phyloP scores from a whole-genome alignment of 441 rosid species.

The Adansonia madagascariensis region DNA sequence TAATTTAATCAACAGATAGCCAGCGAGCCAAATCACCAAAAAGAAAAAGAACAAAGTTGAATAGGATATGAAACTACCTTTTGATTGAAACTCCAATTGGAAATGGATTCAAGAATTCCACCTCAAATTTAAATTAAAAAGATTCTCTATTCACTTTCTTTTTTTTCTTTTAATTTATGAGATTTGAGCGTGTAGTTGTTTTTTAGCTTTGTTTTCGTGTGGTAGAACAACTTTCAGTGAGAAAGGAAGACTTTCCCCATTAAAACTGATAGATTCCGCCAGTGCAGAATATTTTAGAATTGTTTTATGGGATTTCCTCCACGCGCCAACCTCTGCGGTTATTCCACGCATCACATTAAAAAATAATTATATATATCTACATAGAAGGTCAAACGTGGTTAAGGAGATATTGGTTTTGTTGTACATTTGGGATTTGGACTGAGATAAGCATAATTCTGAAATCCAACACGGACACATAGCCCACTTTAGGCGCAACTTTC shows the following conservation, averaged over 20 bases:
- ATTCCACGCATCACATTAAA: neutral
- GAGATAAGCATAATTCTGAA: no score
- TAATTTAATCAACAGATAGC: neutral
- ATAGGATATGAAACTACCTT: constrained; percentile 4
- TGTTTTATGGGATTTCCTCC: neutral
- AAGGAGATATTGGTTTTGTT: no score
- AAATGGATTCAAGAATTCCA: constrained; percentile 6
- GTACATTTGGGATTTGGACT: no score
- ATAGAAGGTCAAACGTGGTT: no score
- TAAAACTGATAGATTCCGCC: constrained; percentile 1
- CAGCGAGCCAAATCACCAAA: neutral
- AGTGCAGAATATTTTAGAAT: neutral
- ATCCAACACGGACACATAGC: no score
- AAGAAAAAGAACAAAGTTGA: neutral
- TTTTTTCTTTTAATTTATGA: neutral
- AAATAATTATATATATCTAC: no score
- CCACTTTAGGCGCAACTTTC: no score
- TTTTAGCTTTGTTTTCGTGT: constrained; percentile 18
- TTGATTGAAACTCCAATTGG: neutral
- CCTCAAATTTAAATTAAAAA: neutral
- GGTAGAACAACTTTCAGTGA: constrained; percentile 31
- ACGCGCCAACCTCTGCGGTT: neutral
- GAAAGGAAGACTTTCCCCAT: neutral
- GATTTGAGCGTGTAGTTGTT: neutral
- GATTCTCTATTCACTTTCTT: neutral